These are phyloP conservation scores for Penicillium fuscoglaucum DNA, from an alignment of 2,329 filamentous ascomycete species.

Conservation along the genomic window DNA sequence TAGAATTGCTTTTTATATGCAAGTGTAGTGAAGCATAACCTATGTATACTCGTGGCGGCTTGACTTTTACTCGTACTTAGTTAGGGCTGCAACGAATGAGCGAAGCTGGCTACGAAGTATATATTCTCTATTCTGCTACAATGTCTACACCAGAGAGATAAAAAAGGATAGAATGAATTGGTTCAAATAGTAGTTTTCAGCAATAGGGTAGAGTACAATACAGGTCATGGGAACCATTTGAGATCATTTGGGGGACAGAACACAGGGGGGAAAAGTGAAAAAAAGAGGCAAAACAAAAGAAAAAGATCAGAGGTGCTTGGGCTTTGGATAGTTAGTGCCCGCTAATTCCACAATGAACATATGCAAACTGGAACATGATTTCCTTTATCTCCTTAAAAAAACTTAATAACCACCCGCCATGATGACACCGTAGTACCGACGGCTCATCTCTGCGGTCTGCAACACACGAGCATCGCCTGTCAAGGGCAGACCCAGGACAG, in stretches of 20 bases:
- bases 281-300: conserved; percentile 3
- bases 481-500: conserved; percentile 49
- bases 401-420: conserved; percentile 52
- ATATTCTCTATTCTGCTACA: background rate
- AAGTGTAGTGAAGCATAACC: too few relatives aligned
- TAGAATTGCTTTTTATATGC: too few relatives aligned
- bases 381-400: background rate
- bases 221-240: conserved; percentile 15
- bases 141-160: background rate
- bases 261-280: conserved; percentile 10
- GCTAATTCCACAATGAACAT: conserved; percentile 1
- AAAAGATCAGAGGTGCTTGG: conserved; percentile 1
- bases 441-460: conserved; percentile 69
- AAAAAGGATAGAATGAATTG: background rate
- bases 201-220: conserved; percentile 13
- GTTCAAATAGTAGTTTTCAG: conserved; percentile 5
- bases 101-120: background rate
- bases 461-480: conserved; percentile 71
- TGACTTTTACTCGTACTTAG: background rate
- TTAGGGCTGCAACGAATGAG: background rate
- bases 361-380: background rate
- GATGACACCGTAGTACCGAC: conserved; percentile 66
- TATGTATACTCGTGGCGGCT: too few relatives aligned
- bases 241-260: conserved; percentile 7
- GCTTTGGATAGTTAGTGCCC: background rate